Evolutionary conservation across 1,139 yeast genomes (phyloP), one percentile per base, ranked within the genome.

Genomic region (Suhomyces ambrosiae): DNA sequence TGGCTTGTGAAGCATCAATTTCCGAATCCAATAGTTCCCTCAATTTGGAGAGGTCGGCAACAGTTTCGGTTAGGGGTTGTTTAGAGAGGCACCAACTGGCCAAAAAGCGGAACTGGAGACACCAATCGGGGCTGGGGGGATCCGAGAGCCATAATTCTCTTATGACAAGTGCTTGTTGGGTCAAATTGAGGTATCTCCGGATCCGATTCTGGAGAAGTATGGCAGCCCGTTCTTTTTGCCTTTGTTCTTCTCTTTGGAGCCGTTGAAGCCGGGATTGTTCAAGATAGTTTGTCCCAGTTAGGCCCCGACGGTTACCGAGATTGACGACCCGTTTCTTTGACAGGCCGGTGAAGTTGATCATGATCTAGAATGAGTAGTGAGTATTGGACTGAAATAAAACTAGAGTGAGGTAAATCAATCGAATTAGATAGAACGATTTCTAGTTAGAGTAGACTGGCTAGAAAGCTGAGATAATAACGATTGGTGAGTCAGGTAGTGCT

Each of bases 211-310:
- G 94, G 23, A 90, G 59, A 6, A 58, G 42, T 1, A 56, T 42
- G 0, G 81, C 80, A 2, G 85, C 75, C 27, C 59, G 65, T 27
- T 71, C 76, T 38, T 70, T 71, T 11, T 61, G 58, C 23, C 87
- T 71, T 18, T 64, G 71, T 32, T 63, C 58, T 44, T 86, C 89
- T 41, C 97, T 70, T 42, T 74, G 74, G 43, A 71, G 74, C 23
- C 97, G 70, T 46, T 86, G 90, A 27, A 64, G 63, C 48, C 79
- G 77, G 4, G 95, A 80, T 45, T 74, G 78, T 44, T 76, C 78
- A 14, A 90, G 62, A 42, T 79, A 64, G 64, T 27, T 59, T 56
- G 38, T 70, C 11, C 42, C 32, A 7, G 35, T 24, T 13, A 18
- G 34, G 33, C 54, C 48, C 33, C 61, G 55, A 15, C 67, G 60